Evolutionary conservation across 495 filamentous ascomycete species (phyloP), one percentile per base, ranked within the genome.

Genomic region (Annulohypoxylon stygium): DNA sequence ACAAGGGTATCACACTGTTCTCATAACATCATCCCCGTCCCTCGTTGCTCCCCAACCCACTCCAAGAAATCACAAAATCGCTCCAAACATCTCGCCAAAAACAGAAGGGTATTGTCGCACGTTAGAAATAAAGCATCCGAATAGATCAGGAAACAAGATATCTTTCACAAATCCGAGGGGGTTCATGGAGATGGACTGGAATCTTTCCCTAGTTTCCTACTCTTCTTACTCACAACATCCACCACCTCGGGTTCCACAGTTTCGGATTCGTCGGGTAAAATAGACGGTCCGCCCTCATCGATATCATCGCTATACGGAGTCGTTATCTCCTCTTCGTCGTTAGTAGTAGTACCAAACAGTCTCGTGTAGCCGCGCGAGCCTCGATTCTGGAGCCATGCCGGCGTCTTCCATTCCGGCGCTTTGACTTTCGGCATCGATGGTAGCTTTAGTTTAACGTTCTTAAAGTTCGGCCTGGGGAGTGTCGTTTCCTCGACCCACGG

Each of bases 401-500:
- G 76, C 10, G 66, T 74, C 72, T 68, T 78, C 79, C 76, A 81
- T 55, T 71, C 70, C 9, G 71, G 70, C 39, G 48, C 62, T 54
- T 65, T 76, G 14, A 77, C 51, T 37, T 63, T 65, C 12, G 75
- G 72, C 10, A 76, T 23, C 25, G 55, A 23, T 10, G 77, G 72
- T 30, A 76, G 23, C 54, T 61, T 76, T 14, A 78, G 51, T 23
- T 51, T 73, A 6, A 72, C 66, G 0, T 67, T 26, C 51, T 12
- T 30, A 23, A 74, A 60, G 36, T 16, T 62, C 16, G 71, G 66
- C n/a, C 54, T 69, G 2, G 77, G 79, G 5, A 74, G 33, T 57
- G 78, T 71, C 11, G 80, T 36, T 12, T 75, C 77, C 51, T 81
- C 69, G 65, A 76, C 73, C 82, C 82, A 83, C 11, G 82, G 82